Evolutionary conservation across 768 basidiomycete genomes (phyloP).

Genomic region (Tricholoma terreum): DNA sequence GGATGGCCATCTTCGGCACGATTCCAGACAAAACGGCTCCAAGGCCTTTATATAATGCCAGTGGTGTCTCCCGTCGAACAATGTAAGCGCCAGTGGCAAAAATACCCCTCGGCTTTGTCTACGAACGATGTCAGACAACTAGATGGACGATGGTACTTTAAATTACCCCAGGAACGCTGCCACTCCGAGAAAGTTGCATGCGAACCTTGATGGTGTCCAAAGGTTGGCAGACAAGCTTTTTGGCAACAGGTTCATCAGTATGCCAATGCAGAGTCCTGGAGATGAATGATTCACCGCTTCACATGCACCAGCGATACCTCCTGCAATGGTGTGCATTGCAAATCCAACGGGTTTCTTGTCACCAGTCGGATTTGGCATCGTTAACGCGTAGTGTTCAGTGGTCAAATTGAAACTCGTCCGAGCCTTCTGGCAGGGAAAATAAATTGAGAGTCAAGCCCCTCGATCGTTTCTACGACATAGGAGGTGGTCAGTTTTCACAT

Average conservation of each 20-base stretch:
- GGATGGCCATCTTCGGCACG: slow-evolving; percentile 99
- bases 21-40: slow-evolving; percentile 96
- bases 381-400: background rate
- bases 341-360: slow-evolving; percentile 80
- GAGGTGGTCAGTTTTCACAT: background rate
- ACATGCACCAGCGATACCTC: slow-evolving; percentile 90
- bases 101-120: slow-evolving; percentile 94
- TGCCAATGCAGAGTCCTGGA: too few species aligned
- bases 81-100: slow-evolving; percentile 89
- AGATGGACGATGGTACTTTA: background rate
- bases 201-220: slow-evolving; percentile 99
- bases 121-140: slow-evolving; percentile 7
- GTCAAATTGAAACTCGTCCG: background rate
- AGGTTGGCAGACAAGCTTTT: slow-evolving; percentile 79
- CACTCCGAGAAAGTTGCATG: slow-evolving; percentile 95
- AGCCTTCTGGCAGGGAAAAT: background rate
- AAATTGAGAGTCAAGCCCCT: background rate
- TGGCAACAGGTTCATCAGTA: background rate
- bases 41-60: slow-evolving; percentile 96
- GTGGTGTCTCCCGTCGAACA: slow-evolving; percentile 84
- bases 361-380: slow-evolving; percentile 52
- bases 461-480: background rate
- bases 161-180: slow-evolving; percentile 79
- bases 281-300: slow-evolving; percentile 65
- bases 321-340: slow-evolving; percentile 89